Base-by-base conservation (phyloP, 345 rosid species). In the Raphanus raphanistrum region DNA sequence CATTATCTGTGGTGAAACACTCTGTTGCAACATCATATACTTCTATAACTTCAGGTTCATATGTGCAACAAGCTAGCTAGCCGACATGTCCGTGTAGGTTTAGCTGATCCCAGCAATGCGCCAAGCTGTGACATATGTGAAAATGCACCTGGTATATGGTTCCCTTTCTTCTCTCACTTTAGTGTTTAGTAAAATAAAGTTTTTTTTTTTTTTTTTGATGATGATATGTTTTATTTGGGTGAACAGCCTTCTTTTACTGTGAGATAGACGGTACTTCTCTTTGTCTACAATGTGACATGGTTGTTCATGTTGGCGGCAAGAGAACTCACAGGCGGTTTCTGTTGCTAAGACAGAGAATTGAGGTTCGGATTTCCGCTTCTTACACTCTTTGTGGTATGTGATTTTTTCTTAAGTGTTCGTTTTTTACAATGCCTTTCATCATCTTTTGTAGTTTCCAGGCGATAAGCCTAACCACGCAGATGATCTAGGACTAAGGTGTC, bases 51-150 rank as follows among this genome's bases (percentile, higher is more conserved):
- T 55, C 55, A 93, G 97, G 96, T 91, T 41, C 98, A 91, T 66
- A 82, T 82, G 91, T 90, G 94, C 76, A 90, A 93, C 81, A 88
- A 90, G 84, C 86, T 90, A 10, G 98, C 97, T 63, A 89, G 92
- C 72, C 83, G 96, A 63, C 98, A 93, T 84, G 84, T 90, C 41
- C 79, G 96, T 57, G 91, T 89, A 57, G 89, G 94, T 57, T 85
- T 93, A 27, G 98, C 91, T 9, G 79, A 70, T 85, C 96, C 96
- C 5, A 87, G 86, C 27, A 86, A 80, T 70, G 86, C 85, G 62
- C 91, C 92, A 8, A 87, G 85, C 35, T 93, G 98, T 80, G 97
- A 90, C 64, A 86, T 90, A 9, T 93, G 98, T 54, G 97, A 90
- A 83, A 89, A 86, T 79, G 90, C 89, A 67, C 90, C 92, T 5